Evolutionary conservation across 495 filamentous ascomycete species (phyloP), one percentile per base, ranked within the genome.

Genomic region (Staphylotrichum tortipilum): DNA sequence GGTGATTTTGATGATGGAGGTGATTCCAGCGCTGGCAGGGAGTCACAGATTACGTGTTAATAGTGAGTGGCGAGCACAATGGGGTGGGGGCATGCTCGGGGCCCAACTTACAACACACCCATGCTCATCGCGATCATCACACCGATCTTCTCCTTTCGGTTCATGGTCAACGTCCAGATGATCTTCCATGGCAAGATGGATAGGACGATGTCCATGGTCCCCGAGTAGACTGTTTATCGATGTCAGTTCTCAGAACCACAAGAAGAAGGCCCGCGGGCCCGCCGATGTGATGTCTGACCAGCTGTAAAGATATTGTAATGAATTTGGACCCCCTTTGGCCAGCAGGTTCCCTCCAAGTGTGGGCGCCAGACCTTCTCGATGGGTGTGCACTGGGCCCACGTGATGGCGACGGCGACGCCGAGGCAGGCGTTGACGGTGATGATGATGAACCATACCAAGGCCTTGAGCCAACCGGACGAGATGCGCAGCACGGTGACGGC

Each of bases 111-210:
- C 50, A 70, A 67, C 2, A 68, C 38, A 8, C 67, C 66, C 56
- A 68, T 67, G 52, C 57, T 62, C 67, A 70, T 70, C 0, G 67
- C 67, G 0, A 66, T 56, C 21, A 66, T 40, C 2, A 64, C 66
- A 4, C 66, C 64, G 24, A 62, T 50, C 29, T 68, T 65, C 19
- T 70, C 67, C 22, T 57, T 61, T 14, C 47, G 54, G 48, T 64
- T 68, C 59, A 68, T 66, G 8, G 58, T 59, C 21, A 70, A 44
- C 0, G 43, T 55, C 64, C 66, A 66, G 22, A 70, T 68, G 7
- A 68, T 59, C 30, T 59, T 63, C 67, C 67, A 68, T 2, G 67
- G 67, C 0, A 68, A 33, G 0, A 68, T 14, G 1, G 67, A 66
- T 0, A 70, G 49, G 8, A 70, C 49, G 1, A 68, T 62, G 2